phyloP scores from a whole-genome alignment of 345 rosid species.

The Gossypium stocksii region DNA sequence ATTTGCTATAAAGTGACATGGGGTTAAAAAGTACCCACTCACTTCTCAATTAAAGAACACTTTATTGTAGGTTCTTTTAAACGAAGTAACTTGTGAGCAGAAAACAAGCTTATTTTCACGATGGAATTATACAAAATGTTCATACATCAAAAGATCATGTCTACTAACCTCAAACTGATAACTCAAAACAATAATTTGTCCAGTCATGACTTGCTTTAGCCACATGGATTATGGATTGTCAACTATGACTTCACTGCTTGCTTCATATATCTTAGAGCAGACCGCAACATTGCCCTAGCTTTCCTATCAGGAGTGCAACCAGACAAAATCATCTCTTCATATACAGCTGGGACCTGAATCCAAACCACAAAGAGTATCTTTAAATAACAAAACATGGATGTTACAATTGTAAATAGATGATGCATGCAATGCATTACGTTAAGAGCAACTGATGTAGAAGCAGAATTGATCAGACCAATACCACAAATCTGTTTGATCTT shows the following conservation, averaged over 20 bases:
- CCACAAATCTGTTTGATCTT: neutral
- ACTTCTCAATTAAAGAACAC: neutral
- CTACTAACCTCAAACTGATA: conserved; percentile 26
- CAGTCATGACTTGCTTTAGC: conserved; percentile 4
- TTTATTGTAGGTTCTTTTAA: neutral
- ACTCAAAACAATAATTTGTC: neutral
- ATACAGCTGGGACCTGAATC: conserved; percentile 79
- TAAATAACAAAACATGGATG: neutral
- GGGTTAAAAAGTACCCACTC: neutral
- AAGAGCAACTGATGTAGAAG: neutral
- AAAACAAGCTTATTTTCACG: neutral
- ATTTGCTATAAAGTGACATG: neutral
- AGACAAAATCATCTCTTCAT: conserved; percentile 83
- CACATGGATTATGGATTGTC: conserved; percentile 10
- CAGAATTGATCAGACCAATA: neutral
- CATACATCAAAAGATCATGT: conserved; percentile 1
- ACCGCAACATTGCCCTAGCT: conserved; percentile 92
- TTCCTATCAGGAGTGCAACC: conserved; percentile 90
- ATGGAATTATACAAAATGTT: neutral
- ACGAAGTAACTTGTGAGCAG: neutral
- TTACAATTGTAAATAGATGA: neutral
- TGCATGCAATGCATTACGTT: neutral
- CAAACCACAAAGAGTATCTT: conserved; percentile 5
- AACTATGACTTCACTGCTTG: conserved; percentile 47
- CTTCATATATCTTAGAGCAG: conserved; percentile 89